A percentile compares a stretch with the other conserved stretches of the same genome.
These are phyloP conservation scores for Pulicaria dysenterica DNA, from an alignment of 129 eudicot genomes.

Conservation along the genomic window DNA sequence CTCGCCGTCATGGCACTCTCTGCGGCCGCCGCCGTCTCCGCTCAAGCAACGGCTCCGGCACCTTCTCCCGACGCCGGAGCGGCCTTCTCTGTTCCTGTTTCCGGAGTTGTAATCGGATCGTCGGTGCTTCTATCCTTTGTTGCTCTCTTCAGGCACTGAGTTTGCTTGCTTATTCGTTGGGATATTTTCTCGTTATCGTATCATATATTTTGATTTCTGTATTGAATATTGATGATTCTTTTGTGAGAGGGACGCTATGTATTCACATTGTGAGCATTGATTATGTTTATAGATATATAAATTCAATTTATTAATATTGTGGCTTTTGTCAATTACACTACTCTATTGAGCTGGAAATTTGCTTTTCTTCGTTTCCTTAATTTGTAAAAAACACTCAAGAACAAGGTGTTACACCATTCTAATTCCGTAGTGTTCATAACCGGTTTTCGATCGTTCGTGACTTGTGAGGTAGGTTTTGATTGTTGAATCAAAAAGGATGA, in stretches of 20 bases:
- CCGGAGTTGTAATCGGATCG: conserved; percentile 39
- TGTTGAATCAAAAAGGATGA: too few species aligned
- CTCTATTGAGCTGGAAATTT: too few species aligned
- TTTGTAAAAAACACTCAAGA: too few species aligned
- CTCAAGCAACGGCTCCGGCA: conserved; percentile 51
- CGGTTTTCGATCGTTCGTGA: too few species aligned
- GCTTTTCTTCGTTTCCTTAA: too few species aligned
- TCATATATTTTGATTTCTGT: conserved; percentile 8
- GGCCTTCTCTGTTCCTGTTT: conserved; percentile 41
- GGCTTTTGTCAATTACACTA: too few species aligned
- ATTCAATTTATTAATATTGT: too few species aligned
- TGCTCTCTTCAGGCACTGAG: conserved; percentile 38
- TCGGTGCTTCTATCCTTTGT: conserved; percentile 42
- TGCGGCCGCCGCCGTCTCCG: conserved; percentile 18
- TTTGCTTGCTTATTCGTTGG: not conserved
- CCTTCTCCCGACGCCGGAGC: conserved; percentile 60
- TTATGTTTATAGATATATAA: not conserved
- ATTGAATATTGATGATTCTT: conserved; percentile 4
- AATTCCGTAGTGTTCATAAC: too few species aligned
- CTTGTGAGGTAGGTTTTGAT: too few species aligned
- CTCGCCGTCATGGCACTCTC: conserved; percentile 22
- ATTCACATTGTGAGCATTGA: not conserved
- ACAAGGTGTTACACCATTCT: too few species aligned
- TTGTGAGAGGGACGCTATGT: not conserved
- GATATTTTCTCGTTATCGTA: not conserved